These are phyloP conservation scores for Perilla frutescens DNA, from an alignment of 257 asterid species.

Conservation along the genomic window DNA sequence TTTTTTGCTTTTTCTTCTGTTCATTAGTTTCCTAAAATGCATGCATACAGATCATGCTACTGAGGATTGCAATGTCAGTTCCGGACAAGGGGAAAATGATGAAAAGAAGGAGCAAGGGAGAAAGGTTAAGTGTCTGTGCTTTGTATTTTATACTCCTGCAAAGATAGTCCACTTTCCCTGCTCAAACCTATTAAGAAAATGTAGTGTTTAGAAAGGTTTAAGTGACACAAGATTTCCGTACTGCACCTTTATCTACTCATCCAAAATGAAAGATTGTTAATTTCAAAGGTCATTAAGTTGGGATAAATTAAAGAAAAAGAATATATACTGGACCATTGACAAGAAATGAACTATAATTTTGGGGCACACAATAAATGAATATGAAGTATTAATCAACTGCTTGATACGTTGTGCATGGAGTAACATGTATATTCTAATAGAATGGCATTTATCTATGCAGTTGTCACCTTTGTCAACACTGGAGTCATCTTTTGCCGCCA, in stretches of 20 bases:
- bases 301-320: not conserved
- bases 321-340: not conserved
- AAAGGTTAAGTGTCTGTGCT: slow-evolving; percentile 59
- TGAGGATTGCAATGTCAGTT: slow-evolving; percentile 49
- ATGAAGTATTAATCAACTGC: slow-evolving; percentile 20
- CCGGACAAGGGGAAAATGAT: slow-evolving; percentile 52
- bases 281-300: not conserved
- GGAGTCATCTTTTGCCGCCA: slow-evolving; percentile 83
- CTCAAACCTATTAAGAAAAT: not conserved
- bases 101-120: slow-evolving; percentile 65
- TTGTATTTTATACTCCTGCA: slow-evolving; percentile 3
- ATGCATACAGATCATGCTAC: slow-evolving; percentile 48
- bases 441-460: slow-evolving; percentile 56
- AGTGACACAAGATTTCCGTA: not conserved
- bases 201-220: not conserved
- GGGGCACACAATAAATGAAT: not conserved
- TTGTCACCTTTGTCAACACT: slow-evolving; percentile 85
- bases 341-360: not conserved
- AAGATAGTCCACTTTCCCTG: not conserved
- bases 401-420: slow-evolving; percentile 11
- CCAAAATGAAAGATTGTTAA: not conserved
- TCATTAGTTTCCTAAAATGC: slow-evolving; percentile 18
- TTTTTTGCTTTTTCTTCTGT: slow-evolving; percentile 23
- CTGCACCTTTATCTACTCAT: not conserved
- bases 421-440: slow-evolving; percentile 32